Evolutionary conservation across 2,329 filamentous ascomycete species (phyloP).

Genomic region (Diaporthe sp.): DNA sequence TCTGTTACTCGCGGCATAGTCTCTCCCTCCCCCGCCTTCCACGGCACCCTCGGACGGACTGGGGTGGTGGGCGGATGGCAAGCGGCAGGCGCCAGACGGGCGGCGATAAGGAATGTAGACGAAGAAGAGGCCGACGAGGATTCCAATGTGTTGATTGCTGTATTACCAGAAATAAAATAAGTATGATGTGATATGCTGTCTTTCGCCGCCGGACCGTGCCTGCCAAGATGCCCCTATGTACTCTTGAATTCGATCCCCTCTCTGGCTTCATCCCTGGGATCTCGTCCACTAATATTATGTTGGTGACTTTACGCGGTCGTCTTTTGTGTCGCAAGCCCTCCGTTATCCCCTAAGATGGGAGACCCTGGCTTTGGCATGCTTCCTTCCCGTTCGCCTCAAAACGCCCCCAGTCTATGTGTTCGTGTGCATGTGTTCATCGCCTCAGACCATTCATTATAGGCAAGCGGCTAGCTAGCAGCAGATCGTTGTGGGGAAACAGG

Average conservation of each 20-base stretch:
- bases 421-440: conserved; percentile 33
- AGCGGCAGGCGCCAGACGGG: background rate
- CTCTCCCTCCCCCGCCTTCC: background rate
- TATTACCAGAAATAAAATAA: conserved; percentile 37
- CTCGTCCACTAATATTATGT: conserved; percentile 35
- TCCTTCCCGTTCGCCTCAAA: conserved; percentile 22
- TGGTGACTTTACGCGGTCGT: conserved; percentile 32
- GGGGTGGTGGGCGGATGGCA: background rate
- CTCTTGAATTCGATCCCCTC: conserved; percentile 24
- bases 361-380: conserved; percentile 6
- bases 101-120: conserved; percentile 9
- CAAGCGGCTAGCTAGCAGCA: conserved; percentile 21
- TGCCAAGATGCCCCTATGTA: conserved; percentile 36
- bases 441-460: conserved; percentile 27
- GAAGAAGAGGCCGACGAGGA: conserved; percentile 18
- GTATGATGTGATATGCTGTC: conserved; percentile 35
- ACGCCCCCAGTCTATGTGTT: conserved; percentile 35
- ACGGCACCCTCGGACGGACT: background rate
- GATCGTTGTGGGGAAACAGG: background rate
- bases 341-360: conserved; percentile 9
- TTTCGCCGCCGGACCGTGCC: conserved; percentile 26
- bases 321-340: conserved; percentile 12
- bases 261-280: conserved; percentile 17
- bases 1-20: background rate
- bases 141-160: conserved; percentile 30